Percentiles rank a stretch among this genome's conserved stretches.
Conservation (phyloP, 2,329 filamentous ascomycete species). For the Stemphylium lycopersici region DNA sequence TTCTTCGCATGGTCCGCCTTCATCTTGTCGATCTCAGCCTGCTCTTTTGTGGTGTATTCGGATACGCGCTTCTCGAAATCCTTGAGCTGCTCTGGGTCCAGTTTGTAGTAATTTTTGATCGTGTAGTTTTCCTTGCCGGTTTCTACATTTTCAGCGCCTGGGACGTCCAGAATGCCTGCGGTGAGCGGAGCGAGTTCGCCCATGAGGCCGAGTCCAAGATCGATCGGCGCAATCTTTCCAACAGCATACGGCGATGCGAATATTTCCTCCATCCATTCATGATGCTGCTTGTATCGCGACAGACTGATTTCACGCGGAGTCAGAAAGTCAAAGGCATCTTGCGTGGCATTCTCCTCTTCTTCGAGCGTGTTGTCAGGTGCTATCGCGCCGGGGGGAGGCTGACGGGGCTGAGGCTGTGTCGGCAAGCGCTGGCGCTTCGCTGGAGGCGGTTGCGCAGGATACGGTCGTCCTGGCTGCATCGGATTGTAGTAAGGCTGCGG, state of each 20-base stretch:
- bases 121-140: constrained; percentile 33
- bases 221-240: constrained; percentile 82
- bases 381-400: constrained; percentile 39
- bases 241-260: constrained; percentile 88
- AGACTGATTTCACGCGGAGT: constrained; percentile 89
- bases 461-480: constrained; percentile 42
- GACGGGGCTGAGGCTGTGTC: constrained; percentile 52
- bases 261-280: constrained; percentile 99
- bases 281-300: constrained; percentile 88
- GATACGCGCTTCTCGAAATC: constrained; percentile 82
- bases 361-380: constrained; percentile 64
- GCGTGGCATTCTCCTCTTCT: constrained; percentile 86
- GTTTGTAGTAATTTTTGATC: constrained; percentile 65
- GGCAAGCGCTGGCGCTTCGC: constrained; percentile 54
- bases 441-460: constrained; percentile 51
- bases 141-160: constrained; percentile 40
- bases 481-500: constrained; percentile 45
- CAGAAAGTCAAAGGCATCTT: constrained; percentile 87
- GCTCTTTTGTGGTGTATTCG: constrained; percentile 73
- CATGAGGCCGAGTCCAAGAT: constrained; percentile 78
- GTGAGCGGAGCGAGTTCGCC: constrained; percentile 84
- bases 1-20: constrained; percentile 77
- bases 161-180: constrained; percentile 78
- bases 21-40: constrained; percentile 83
- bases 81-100: constrained; percentile 78